Conservation (phyloP, 2,329 filamentous ascomycete genomes). For the Hysterium pulicare region DNA sequence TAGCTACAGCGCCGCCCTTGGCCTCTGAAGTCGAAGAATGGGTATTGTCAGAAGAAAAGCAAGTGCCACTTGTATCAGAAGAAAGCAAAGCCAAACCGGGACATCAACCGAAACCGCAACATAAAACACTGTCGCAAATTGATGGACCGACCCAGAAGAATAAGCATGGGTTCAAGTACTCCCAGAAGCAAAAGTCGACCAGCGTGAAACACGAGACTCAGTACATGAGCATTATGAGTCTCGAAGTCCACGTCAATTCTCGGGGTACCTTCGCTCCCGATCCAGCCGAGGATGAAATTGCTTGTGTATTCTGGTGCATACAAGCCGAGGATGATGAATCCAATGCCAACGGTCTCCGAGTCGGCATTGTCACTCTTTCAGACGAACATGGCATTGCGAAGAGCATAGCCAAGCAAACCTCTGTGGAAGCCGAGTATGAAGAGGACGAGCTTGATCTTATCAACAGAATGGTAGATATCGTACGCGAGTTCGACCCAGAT, state of each 20-base stretch:
- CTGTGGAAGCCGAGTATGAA: slow-evolving; percentile 68
- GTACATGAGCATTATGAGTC: slow-evolving; percentile 95
- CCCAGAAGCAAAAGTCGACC: slow-evolving; percentile 69
- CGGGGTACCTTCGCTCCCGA: slow-evolving; percentile 78
- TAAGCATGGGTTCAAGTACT: slow-evolving; percentile 80
- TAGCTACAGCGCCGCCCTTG: slow-evolving; percentile 67
- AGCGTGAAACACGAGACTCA: slow-evolving; percentile 80
- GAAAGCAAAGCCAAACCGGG: slow-evolving; percentile 12
- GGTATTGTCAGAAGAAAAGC: slow-evolving; percentile 47
- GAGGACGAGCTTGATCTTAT: slow-evolving; percentile 79
- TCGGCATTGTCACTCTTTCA: slow-evolving; percentile 72
- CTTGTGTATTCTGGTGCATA: slow-evolving; percentile 86
- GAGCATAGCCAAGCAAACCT: slow-evolving; percentile 60
- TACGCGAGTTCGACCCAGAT: slow-evolving; percentile 81
- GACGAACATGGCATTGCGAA: slow-evolving; percentile 57
- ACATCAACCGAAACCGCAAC: slow-evolving; percentile 13
- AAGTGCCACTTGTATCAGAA: slow-evolving; percentile 13
- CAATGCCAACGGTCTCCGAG: slow-evolving; percentile 53
- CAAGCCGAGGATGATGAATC: slow-evolving; percentile 69
- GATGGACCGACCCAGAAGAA: slow-evolving; percentile 83
- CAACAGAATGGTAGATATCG: slow-evolving; percentile 80
- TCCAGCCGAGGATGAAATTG: slow-evolving; percentile 83
- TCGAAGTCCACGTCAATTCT: slow-evolving; percentile 90
- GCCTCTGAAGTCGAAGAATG: slow-evolving; percentile 67
- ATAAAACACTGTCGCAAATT: slow-evolving; percentile 69